Conservation (phyloP, 768 basidiomycete genomes). For the Inosperma sp. region DNA sequence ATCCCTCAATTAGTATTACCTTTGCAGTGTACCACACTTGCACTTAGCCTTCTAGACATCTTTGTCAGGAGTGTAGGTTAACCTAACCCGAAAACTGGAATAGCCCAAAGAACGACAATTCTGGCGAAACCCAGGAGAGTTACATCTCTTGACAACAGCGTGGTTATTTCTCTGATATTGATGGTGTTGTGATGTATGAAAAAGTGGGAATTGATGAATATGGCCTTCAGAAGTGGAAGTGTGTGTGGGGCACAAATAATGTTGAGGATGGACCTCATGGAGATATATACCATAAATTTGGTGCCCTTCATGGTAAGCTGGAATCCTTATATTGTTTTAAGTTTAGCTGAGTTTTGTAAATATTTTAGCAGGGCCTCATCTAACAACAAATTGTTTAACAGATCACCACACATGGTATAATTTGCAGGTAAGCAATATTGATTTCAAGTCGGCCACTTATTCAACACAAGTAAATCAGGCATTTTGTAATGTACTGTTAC, state of each 20-base stretch:
- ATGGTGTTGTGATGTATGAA: conserved; percentile 17
- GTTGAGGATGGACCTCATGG: conserved; percentile 25
- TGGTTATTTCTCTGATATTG: conserved; percentile 23
- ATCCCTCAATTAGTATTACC: no score
- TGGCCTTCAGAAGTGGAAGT: conserved; percentile 20
- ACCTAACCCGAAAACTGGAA: no score
- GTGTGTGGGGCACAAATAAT: conserved; percentile 21
- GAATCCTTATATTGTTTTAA: not conserved
- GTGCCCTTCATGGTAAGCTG: conserved; percentile 14
- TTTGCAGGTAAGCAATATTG: conserved; percentile 12
- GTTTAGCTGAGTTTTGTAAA: not conserved
- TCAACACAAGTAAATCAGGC: no score
- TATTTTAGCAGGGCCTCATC: conserved; percentile 20
- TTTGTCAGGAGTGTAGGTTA: no score
- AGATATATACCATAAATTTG: conserved; percentile 20
- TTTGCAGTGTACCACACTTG: no score
- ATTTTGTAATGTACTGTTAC: no score
- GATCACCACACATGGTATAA: conserved; percentile 24
- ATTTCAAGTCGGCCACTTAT: no score
- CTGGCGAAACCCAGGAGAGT: no score
- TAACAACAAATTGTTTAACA: conserved; percentile 21
- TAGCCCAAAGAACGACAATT: no score
- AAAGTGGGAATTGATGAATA: conserved; percentile 16
- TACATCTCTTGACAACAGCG: no score
- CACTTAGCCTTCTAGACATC: no score